Evolutionary conservation across 768 basidiomycete genomes (phyloP).

Genomic region (Lepiota venenata): DNA sequence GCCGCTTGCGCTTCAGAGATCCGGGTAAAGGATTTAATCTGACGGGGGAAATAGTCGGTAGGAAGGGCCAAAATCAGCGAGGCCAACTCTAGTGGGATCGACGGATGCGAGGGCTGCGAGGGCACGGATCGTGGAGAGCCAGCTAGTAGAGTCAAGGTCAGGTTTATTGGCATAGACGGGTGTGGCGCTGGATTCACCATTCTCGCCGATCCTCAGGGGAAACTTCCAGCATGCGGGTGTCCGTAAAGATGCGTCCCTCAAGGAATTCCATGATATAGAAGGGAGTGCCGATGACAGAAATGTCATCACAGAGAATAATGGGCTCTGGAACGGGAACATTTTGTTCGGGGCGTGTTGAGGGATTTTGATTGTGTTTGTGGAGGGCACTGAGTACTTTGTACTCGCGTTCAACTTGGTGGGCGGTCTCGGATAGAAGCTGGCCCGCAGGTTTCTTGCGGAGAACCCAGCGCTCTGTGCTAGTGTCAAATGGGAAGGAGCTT

Average conservation of each 20-base stretch:
- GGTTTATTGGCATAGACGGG: background rate
- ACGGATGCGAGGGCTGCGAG: slow-evolving; percentile 69
- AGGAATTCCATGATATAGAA: slow-evolving; percentile 98
- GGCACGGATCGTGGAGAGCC: slow-evolving; percentile 71
- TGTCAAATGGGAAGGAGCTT: slow-evolving; percentile 5
- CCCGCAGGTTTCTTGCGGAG: slow-evolving; percentile 93
- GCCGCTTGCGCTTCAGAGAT: slow-evolving; percentile 79
- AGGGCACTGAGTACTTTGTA: slow-evolving; percentile 78
- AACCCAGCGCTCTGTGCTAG: slow-evolving; percentile 64
- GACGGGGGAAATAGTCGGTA: slow-evolving; percentile 89
- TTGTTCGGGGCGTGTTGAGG: slow-evolving; percentile 43
- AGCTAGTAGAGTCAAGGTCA: slow-evolving; percentile 39
- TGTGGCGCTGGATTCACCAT: slow-evolving; percentile 42
- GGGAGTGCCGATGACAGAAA: slow-evolving; percentile 73
- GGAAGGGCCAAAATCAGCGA: slow-evolving; percentile 66
- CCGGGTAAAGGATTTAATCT: slow-evolving; percentile 84
- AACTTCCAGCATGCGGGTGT: slow-evolving; percentile 72
- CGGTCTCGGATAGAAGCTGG: slow-evolving; percentile 81
- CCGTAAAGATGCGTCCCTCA: slow-evolving; percentile 91
- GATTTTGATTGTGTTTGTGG: slow-evolving; percentile 64
- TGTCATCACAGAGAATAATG: slow-evolving; percentile 79
- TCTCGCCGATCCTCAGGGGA: slow-evolving; percentile 58
- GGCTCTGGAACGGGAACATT: slow-evolving; percentile 85
- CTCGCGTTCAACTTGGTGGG: slow-evolving; percentile 95
- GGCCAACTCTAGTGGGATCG: slow-evolving; percentile 60